Conservation (phyloP, 371 early-diverging fungal species). For the Syncephalastrum sp. region DNA sequence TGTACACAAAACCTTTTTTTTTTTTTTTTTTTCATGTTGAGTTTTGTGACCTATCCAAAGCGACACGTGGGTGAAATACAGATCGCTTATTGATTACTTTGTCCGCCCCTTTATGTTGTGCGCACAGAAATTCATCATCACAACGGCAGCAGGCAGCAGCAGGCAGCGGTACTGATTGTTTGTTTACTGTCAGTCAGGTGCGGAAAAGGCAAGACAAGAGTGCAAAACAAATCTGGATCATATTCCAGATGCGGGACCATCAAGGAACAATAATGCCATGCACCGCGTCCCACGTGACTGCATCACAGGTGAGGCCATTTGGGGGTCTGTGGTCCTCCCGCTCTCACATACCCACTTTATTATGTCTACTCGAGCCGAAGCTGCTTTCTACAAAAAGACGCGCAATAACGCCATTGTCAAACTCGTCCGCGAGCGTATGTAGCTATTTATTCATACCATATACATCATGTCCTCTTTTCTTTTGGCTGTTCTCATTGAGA, state of each 20-base stretch:
- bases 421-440: slow-evolving; percentile 59
- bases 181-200: no score
- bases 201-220: no score
- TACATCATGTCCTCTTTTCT: background rate
- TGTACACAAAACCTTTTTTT: no score
- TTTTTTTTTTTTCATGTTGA: background rate
- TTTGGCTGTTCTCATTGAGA: background rate
- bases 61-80: slow-evolving; percentile 11
- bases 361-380: slow-evolving; percentile 32
- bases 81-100: slow-evolving; percentile 3
- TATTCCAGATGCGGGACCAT: background rate
- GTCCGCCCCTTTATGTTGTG: no score
- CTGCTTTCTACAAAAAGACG: slow-evolving; percentile 53
- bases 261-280: slow-evolving; percentile 5
- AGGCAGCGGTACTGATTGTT: no score
- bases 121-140: no score
- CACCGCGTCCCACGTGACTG: no score
- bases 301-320: no score
- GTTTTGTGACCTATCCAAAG: slow-evolving; percentile 12
- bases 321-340: no score
- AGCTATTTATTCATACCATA: background rate
- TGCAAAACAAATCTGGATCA: no score
- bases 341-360: no score
- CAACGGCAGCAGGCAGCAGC: no score
- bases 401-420: slow-evolving; percentile 58